phyloP scores from a whole-genome alignment of 2,329 filamentous ascomycete genomes.

The Xylariomycetidae sp. region DNA sequence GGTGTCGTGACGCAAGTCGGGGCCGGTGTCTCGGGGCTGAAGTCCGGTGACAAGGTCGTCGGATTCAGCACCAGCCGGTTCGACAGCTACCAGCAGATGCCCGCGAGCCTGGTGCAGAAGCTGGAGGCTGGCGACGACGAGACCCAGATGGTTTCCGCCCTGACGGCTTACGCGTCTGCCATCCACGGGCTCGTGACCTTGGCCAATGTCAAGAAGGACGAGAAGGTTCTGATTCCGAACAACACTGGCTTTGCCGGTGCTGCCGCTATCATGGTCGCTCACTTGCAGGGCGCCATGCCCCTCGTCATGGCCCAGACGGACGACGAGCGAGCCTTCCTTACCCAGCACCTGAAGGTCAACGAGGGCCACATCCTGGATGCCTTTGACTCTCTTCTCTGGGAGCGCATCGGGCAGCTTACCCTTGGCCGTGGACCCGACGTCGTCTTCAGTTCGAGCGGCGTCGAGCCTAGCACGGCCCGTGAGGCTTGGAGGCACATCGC shows the following conservation, averaged over 20 bases:
- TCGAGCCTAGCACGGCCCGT: constrained; percentile 4
- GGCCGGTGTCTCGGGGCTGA: constrained; percentile 8
- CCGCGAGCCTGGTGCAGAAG: constrained; percentile 11
- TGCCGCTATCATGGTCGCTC: constrained; percentile 17
- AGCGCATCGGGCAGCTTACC: constrained; percentile 6
- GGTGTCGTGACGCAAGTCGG: constrained; percentile 19
- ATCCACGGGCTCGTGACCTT: constrained; percentile 19
- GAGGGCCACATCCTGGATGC: constrained; percentile 6
- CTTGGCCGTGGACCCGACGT: constrained; percentile 12
- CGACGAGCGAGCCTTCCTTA: constrained; percentile 9
- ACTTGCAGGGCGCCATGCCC: constrained; percentile 10
- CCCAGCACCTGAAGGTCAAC: constrained; percentile 6
- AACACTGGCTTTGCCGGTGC: constrained; percentile 13
- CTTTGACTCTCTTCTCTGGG: constrained; percentile 2
- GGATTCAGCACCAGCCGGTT: constrained; percentile 15
- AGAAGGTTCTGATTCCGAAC: constrained; percentile 18
- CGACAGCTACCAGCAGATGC: constrained; percentile 15
- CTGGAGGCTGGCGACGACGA: constrained; percentile 9
- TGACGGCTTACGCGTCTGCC: constrained; percentile 13
- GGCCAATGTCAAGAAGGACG: constrained; percentile 9
- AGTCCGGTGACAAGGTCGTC: constrained; percentile 20
- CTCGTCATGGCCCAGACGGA: constrained; percentile 11
- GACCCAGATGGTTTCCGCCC: constrained; percentile 6
- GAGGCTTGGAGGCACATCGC: constrained; percentile 17
- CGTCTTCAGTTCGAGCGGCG: constrained; percentile 12